These are phyloP conservation scores for Volvox carteri DNA, from an alignment of 163 green algal species.

Conservation along the genomic window DNA sequence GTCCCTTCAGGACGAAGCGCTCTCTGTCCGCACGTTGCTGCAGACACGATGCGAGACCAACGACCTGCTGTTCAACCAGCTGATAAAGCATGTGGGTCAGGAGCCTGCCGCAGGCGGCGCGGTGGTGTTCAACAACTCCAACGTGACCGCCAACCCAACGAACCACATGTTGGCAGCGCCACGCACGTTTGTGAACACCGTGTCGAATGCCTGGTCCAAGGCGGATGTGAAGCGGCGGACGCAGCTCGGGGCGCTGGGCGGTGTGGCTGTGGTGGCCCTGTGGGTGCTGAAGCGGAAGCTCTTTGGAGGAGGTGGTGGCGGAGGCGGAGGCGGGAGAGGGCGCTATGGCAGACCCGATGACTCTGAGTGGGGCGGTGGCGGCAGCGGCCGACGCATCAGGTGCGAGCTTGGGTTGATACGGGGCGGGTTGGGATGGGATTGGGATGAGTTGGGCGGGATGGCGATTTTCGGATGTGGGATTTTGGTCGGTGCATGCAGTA, in stretches of 20 bases:
- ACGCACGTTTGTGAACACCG: slow-evolving; percentile 46
- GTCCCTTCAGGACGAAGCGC: slow-evolving; percentile 60
- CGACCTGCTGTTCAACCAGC: slow-evolving; percentile 59
- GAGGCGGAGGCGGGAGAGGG: background rate
- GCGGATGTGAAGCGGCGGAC: slow-evolving; percentile 46
- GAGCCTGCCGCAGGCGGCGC: slow-evolving; percentile 50
- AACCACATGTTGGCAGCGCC: slow-evolving; percentile 57
- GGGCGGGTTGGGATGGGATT: too few species aligned
- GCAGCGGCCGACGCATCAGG: slow-evolving; percentile 10
- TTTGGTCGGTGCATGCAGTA: too few species aligned
- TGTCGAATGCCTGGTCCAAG: slow-evolving; percentile 53
- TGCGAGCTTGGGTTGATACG: too few species aligned
- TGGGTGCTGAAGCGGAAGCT: slow-evolving; percentile 57
- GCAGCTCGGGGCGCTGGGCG: slow-evolving; percentile 43
- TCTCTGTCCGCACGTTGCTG: slow-evolving; percentile 62
- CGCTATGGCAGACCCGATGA: background rate
- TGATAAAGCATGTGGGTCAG: slow-evolving; percentile 66
- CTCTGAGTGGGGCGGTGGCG: slow-evolving; percentile 20
- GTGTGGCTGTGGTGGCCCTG: slow-evolving; percentile 51
- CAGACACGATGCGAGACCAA: slow-evolving; percentile 55
- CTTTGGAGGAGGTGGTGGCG: slow-evolving; percentile 42
- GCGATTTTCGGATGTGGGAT: too few species aligned
- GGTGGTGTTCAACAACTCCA: slow-evolving; percentile 63
- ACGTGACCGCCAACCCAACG: slow-evolving; percentile 61
- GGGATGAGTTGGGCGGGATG: too few species aligned